Percentiles rank a stretch among this genome's conserved stretches.
These are phyloP conservation scores for Artemisia annua DNA, from an alignment of 129 eudicot genomes.

Conservation along the genomic window DNA sequence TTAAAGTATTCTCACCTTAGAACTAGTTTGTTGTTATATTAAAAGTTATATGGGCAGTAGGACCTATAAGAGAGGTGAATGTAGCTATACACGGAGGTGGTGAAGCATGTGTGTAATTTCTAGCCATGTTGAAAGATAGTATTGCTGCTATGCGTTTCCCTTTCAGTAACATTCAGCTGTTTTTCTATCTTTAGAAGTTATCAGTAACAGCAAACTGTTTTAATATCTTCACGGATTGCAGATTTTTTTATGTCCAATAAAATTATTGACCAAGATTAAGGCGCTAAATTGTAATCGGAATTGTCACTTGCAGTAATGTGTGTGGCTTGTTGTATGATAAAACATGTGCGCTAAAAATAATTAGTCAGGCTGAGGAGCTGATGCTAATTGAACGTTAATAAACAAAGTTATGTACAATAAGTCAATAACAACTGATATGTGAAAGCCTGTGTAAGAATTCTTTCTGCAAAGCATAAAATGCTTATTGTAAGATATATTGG, in stretches of 20 bases:
- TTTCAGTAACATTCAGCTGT: not conserved
- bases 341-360: not conserved
- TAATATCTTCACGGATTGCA: not conserved
- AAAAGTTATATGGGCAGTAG: not conserved
- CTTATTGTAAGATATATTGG: constrained; percentile 3
- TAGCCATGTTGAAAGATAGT: not conserved
- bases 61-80: constrained; percentile 7
- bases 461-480: no score
- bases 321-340: not conserved
- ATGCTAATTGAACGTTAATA: not conserved
- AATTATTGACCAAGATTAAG: not conserved
- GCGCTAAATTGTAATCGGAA: not conserved
- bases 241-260: not conserved
- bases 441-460: not conserved
- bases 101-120: not conserved
- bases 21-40: not conserved
- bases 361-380: constrained; percentile 2
- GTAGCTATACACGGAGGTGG: constrained; percentile 1
- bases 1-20: not conserved
- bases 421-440: constrained; percentile 10
- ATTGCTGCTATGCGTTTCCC: not conserved
- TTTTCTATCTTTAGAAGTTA: not conserved
- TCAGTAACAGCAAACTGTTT: not conserved
- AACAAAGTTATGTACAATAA: constrained; percentile 10
- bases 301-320: not conserved